Conservation (phyloP, 495 filamentous ascomycete species). For the Xylaria scruposa region DNA sequence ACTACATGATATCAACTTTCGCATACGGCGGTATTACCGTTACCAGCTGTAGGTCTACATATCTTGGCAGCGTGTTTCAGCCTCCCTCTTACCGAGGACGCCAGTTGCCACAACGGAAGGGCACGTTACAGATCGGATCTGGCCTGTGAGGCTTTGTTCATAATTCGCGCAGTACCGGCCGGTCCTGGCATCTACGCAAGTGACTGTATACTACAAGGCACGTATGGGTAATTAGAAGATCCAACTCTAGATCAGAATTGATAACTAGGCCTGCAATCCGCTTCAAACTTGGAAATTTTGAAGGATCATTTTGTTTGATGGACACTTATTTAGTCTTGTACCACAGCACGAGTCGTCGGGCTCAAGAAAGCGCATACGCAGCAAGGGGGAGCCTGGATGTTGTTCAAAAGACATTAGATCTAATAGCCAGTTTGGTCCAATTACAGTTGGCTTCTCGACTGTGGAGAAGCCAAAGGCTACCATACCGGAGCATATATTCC, state of each 20-base stretch:
- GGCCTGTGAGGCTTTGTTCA: neutral
- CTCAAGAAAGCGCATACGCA: neutral
- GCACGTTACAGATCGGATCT: neutral
- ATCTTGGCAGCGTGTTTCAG: conserved; percentile 1
- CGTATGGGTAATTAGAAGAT: neutral
- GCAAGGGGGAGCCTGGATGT: neutral
- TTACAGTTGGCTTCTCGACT: neutral
- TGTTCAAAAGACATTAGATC: neutral
- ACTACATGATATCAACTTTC: neutral
- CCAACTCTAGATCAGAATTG: neutral
- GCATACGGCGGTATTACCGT: neutral
- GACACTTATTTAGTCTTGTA: neutral
- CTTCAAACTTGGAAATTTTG: neutral
- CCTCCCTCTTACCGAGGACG: neutral
- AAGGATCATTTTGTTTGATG: neutral
- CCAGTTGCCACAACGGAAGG: neutral
- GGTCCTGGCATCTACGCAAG: neutral
- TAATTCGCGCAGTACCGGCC: neutral
- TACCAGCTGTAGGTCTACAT: neutral
- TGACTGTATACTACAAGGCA: neutral
- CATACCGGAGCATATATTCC: conserved; percentile 10
- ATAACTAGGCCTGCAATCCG: neutral
- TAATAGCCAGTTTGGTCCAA: neutral
- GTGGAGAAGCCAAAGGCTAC: conserved; percentile 14
- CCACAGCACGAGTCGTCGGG: neutral